These are phyloP conservation scores for Ophiosphaerella herpotricha DNA, from an alignment of 2,329 filamentous ascomycete genomes.

Conservation along the genomic window DNA sequence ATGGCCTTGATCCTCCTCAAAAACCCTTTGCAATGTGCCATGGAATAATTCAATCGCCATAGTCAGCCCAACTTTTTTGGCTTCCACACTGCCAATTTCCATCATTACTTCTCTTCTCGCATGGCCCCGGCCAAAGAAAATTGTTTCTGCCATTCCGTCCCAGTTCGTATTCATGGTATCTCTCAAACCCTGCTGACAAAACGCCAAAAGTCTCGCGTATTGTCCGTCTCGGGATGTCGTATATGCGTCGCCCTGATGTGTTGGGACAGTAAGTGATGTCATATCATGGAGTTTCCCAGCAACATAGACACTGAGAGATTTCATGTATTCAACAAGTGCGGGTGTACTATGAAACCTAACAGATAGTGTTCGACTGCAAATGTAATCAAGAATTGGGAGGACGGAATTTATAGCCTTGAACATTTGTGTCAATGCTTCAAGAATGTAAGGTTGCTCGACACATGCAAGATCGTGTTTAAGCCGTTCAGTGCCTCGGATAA, in stretches of 20 bases:
- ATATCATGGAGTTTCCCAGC: constrained; percentile 28
- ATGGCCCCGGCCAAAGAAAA: constrained; percentile 55
- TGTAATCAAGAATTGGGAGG: constrained; percentile 53
- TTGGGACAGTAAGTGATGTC: constrained; percentile 17
- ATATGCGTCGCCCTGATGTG: constrained; percentile 17
- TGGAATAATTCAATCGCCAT: constrained; percentile 25
- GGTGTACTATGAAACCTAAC: constrained; percentile 16
- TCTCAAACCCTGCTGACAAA: constrained; percentile 49
- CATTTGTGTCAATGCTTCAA: constrained; percentile 47
- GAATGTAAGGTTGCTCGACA: constrained; percentile 46
- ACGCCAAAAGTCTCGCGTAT: constrained; percentile 23
- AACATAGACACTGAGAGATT: constrained; percentile 45
- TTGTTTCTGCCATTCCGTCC: constrained; percentile 40
- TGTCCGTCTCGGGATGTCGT: neutral
- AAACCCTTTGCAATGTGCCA: neutral
- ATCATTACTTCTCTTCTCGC: constrained; percentile 52
- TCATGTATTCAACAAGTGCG: constrained; percentile 46
- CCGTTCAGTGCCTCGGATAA: constrained; percentile 42
- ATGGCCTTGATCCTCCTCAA: neutral
- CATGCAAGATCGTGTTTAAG: constrained; percentile 41
- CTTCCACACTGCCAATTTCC: constrained; percentile 36
- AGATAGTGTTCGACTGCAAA: constrained; percentile 40
- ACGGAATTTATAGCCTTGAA: constrained; percentile 49
- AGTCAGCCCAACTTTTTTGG: constrained; percentile 30
- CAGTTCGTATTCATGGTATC: constrained; percentile 53